phyloP scores from a whole-genome alignment of 495 filamentous ascomycete species.

The Aspergillus ellipticus region DNA sequence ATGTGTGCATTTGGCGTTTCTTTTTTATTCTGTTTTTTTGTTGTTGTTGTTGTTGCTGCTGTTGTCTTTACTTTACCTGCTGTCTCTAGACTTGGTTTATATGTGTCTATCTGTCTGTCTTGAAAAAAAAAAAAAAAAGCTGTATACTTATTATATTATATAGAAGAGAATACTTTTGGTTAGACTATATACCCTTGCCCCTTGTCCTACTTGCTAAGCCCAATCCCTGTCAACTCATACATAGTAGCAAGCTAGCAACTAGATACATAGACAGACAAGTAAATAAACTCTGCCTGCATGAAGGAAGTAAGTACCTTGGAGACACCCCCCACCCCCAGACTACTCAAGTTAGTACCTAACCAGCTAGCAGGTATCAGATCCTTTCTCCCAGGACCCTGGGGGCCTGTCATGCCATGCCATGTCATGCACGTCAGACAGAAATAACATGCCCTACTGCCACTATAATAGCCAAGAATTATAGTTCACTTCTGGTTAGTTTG shows the following conservation, averaged over 20 bases:
- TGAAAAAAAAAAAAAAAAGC: neutral
- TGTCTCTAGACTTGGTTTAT: neutral
- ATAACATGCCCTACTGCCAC: neutral
- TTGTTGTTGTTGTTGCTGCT: slow-evolving; percentile 29
- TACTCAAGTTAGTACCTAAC: too few relatives aligned
- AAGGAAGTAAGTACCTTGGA: neutral
- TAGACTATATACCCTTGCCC: neutral
- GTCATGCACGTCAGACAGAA: neutral
- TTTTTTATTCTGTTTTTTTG: slow-evolving; percentile 13
- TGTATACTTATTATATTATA: neutral
- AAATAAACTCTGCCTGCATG: neutral
- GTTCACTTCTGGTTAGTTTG: too few relatives aligned
- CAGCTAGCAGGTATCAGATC: too few relatives aligned
- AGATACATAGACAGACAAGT: too few relatives aligned
- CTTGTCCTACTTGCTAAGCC: too few relatives aligned
- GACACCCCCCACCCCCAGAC: too few relatives aligned
- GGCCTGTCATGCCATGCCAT: neutral
- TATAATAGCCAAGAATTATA: neutral
- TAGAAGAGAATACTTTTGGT: neutral
- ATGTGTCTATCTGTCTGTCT: neutral
- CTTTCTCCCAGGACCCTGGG: too few relatives aligned
- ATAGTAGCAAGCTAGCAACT: too few relatives aligned
- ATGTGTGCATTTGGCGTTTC: neutral
- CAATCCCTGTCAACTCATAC: too few relatives aligned
- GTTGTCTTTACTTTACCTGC: neutral